Conservation (phyloP, 345 rosid species). For the Salix caprea region DNA sequence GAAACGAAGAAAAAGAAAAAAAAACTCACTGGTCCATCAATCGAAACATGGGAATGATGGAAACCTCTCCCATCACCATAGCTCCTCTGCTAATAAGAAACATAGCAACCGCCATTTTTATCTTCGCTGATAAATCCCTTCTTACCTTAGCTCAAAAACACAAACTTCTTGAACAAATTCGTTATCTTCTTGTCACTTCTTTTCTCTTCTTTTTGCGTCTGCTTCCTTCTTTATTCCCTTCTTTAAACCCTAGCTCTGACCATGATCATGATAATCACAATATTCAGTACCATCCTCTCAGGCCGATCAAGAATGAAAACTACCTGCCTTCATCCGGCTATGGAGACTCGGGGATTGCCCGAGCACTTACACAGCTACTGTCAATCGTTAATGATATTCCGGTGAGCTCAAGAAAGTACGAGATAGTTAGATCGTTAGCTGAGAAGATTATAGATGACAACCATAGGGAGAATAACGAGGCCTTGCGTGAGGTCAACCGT, state of each 20-base stretch:
- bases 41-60: slow-evolving; percentile 29
- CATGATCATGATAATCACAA: neutral
- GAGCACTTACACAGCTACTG: slow-evolving; percentile 68
- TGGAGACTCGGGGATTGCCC: slow-evolving; percentile 54
- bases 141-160: slow-evolving; percentile 37
- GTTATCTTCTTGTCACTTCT: slow-evolving; percentile 37
- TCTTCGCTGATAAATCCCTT: slow-evolving; percentile 63
- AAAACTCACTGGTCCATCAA: neutral
- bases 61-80: slow-evolving; percentile 36
- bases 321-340: neutral
- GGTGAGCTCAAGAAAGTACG: slow-evolving; percentile 75
- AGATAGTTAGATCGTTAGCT: slow-evolving; percentile 64
- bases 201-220: slow-evolving; percentile 63
- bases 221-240: slow-evolving; percentile 38
- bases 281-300: neutral
- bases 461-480: slow-evolving; percentile 37
- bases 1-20: neutral
- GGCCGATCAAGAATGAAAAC: slow-evolving; percentile 10
- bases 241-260: slow-evolving; percentile 9
- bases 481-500: slow-evolving; percentile 53
- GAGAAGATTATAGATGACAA: slow-evolving; percentile 78
- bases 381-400: slow-evolving; percentile 59
- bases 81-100: slow-evolving; percentile 62
- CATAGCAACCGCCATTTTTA: slow-evolving; percentile 39
- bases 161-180: slow-evolving; percentile 50